Base-by-base conservation (phyloP, 257 asterid genomes). In the Solanum etuberosum region DNA sequence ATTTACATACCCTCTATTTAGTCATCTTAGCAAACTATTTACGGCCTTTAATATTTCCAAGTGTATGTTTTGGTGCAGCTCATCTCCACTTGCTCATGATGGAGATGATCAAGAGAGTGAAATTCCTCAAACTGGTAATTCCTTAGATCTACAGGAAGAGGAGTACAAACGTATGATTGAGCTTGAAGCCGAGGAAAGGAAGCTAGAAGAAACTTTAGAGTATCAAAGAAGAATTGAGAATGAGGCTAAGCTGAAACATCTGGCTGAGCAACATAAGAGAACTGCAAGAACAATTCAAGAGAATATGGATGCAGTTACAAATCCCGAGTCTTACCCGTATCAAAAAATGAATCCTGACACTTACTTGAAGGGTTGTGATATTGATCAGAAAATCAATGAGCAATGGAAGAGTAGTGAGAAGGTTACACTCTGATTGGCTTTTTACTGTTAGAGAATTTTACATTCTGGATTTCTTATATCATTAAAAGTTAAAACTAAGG, bases 161-260 rank as follows among this genome's bases (percentile, higher is more conserved):
- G 99, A 95, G 88, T 89, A 90, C 90, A 93, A 90, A 84, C 98
- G 89, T 59, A 91, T 86, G 91, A 92, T 94, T 89, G 99, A 96
- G 89, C 98, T 96, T 89, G 99, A 96, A 92, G 99, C 98, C 5
- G 99, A 97, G 91, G 99, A 96, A 90, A 96, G 97, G 90, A 95
- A 96, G 94, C 99, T 97, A 86, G 98, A 97, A 93, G 99, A 96
- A 92, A 95, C 98, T 86, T 88, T 97, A 92, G 98, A 96, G 86
- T 95, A 94, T 91, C 99, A 97, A 92, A 93, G 99, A 84, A 93
- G 95, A 46, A 93, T 97, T 80, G 99, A 97, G 92, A 93, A 97
- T 86, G 99, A 97, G 90, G 99, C 99, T 12, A 97, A 97, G 89
- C 96, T 89, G 92, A 96, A 93, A 93, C 98, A 94, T 89, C 92